These are phyloP conservation scores for Celoporthe dispersa DNA, from an alignment of 2,329 filamentous ascomycete genomes.

Conservation along the genomic window DNA sequence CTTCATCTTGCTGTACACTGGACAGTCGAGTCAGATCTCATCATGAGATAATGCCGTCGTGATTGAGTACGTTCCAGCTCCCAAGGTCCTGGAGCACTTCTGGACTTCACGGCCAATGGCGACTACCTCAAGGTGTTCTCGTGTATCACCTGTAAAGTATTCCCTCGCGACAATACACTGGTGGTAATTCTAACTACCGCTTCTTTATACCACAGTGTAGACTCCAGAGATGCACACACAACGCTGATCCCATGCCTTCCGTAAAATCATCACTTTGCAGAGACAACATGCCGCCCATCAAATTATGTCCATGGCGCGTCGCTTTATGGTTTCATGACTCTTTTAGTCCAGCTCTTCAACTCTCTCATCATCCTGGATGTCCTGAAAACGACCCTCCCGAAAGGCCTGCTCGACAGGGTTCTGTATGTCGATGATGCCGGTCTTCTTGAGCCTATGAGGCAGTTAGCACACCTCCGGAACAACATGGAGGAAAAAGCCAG, in stretches of 20 bases:
- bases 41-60: neutral
- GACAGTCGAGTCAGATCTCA: neutral
- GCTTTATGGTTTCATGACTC: conserved; percentile 5
- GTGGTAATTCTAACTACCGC: neutral
- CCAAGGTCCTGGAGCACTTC: neutral
- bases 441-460: conserved; percentile 63
- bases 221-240: neutral
- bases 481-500: neutral
- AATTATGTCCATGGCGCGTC: neutral
- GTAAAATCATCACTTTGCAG: neutral
- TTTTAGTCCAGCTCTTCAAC: conserved; percentile 47
- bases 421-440: conserved; percentile 75
- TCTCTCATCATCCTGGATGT: conserved; percentile 64
- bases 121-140: neutral
- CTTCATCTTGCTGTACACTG: neutral
- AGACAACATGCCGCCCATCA: neutral
- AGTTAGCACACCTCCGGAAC: conserved; percentile 29
- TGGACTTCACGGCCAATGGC: neutral
- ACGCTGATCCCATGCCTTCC: conserved; percentile 8
- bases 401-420: conserved; percentile 77
- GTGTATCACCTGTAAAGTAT: neutral
- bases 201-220: neutral
- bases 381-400: conserved; percentile 71
- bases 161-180: neutral
- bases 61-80: neutral